Evolutionary conservation across 2,329 filamentous ascomycete species (phyloP).

Genomic region (Ambrosiella xylebori): DNA sequence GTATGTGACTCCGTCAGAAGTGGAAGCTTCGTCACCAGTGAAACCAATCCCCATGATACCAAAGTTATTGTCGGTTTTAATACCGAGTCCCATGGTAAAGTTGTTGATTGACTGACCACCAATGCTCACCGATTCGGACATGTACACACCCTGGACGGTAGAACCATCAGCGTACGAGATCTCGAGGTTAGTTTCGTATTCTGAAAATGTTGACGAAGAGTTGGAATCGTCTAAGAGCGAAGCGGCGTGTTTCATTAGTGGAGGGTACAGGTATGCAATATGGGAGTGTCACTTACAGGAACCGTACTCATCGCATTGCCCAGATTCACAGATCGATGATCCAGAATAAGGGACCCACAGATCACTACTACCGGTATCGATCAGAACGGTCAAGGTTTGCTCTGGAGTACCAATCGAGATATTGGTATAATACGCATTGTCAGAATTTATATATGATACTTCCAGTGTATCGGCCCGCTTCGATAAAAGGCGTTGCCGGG

Average conservation of each 20-base stretch:
- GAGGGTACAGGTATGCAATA: background rate
- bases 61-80: slow-evolving; percentile 34
- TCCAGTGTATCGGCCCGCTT: background rate
- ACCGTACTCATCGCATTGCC: slow-evolving; percentile 15
- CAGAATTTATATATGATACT: slow-evolving; percentile 12
- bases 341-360: slow-evolving; percentile 36
- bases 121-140: slow-evolving; percentile 38
- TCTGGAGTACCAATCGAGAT: slow-evolving; percentile 39
- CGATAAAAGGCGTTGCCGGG: background rate
- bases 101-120: slow-evolving; percentile 34
- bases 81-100: slow-evolving; percentile 41
- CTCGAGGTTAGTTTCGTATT: slow-evolving; percentile 30
- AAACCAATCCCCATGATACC: slow-evolving; percentile 47
- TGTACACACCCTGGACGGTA: slow-evolving; percentile 39
- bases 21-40: slow-evolving; percentile 32
- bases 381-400: slow-evolving; percentile 38
- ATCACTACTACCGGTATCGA: slow-evolving; percentile 50
- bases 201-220: slow-evolving; percentile 29
- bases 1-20: slow-evolving; percentile 20
- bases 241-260: slow-evolving; percentile 12
- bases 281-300: slow-evolving; percentile 20
- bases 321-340: slow-evolving; percentile 24
- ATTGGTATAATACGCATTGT: slow-evolving; percentile 34
- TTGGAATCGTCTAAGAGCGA: slow-evolving; percentile 26
- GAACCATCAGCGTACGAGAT: slow-evolving; percentile 47